These are phyloP conservation scores for Ramaria sp. DNA, from an alignment of 768 basidiomycete species.

Conservation along the genomic window DNA sequence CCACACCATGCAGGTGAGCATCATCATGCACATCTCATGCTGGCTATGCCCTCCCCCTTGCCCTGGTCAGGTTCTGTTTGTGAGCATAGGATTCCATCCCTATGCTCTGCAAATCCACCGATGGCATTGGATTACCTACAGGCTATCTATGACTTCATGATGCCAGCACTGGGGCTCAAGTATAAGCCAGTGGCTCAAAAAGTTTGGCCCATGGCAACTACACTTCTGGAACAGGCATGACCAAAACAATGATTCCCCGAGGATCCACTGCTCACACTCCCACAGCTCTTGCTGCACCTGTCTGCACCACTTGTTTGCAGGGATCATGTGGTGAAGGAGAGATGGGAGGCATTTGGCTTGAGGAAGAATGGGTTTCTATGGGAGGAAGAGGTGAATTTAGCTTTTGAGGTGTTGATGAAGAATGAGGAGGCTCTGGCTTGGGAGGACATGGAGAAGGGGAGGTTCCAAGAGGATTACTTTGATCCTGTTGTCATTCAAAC, in stretches of 20 bases:
- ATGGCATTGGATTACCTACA: neutral
- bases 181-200: conserved; percentile 22
- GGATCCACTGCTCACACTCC: conserved; percentile 7
- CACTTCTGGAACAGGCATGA: conserved; percentile 15
- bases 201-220: conserved; percentile 18
- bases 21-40: neutral
- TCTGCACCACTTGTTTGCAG: conserved; percentile 7
- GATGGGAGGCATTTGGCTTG: conserved; percentile 5
- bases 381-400: conserved; percentile 21
- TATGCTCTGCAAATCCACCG: neutral
- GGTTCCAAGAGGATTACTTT: conserved; percentile 20
- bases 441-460: conserved; percentile 13
- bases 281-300: conserved; percentile 4
- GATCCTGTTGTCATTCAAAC: conserved; percentile 22
- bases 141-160: neutral
- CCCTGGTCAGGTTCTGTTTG: neutral
- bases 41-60: neutral
- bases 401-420: conserved; percentile 22
- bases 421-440: conserved; percentile 11
- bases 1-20: too few relatives aligned
- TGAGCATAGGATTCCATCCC: neutral
- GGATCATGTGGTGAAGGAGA: conserved; percentile 12
- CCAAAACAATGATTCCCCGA: conserved; percentile 11
- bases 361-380: conserved; percentile 26
- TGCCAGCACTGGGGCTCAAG: neutral